Evolutionary conservation across 1,284 basidiomycete genomes (phyloP), one percentile per base, ranked within the genome.

Genomic region (Golubevia pallescens): DNA sequence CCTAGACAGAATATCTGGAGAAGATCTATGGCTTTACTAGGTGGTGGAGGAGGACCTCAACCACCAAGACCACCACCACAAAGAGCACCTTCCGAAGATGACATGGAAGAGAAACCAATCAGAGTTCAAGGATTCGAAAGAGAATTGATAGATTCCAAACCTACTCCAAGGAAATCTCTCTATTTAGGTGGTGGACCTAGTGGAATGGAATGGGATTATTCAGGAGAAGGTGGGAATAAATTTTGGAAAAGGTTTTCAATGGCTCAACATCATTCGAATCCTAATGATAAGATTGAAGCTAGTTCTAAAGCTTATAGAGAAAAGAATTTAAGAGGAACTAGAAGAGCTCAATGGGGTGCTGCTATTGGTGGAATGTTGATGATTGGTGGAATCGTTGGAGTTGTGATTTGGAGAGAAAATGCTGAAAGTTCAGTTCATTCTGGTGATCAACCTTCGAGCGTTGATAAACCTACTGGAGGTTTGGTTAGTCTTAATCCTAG

Each of bases 201-300:
- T 53, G 78, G 78, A 28, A 71, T 71, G 42, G 78, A 81, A 64
- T 81, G 78, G 78, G 78, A 81, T 59, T 70, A 70, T 7, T 52
- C 71, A 19, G 78, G 78, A 3, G 63, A 70, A 57, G 78, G 77
- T 3, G 42, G 42, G 8, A 77, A 75, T 58, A 74, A 74, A 24
- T 81, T 81, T 70, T 81, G 78, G 78, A 66, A 68, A 34, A 73
- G 77, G 51, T 81, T 81, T 65, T 67, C 64, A 20, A 58, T 68
- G 28, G 77, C 77, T 7, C 78, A 81, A 54, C 71, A 70, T 58
- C 68, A 21, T 1, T 69, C 75, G 7, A 64, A 74, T 38, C 10
- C 42, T 48, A 57, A 66, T 38, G 61, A 64, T 21, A 70, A 70
- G 62, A 58, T 70, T 55, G 69, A 78, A 38, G 68, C 60, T 3